Base-by-base conservation (phyloP, 2,329 filamentous ascomycete genomes). In the Teratosphaeria destructans region DNA sequence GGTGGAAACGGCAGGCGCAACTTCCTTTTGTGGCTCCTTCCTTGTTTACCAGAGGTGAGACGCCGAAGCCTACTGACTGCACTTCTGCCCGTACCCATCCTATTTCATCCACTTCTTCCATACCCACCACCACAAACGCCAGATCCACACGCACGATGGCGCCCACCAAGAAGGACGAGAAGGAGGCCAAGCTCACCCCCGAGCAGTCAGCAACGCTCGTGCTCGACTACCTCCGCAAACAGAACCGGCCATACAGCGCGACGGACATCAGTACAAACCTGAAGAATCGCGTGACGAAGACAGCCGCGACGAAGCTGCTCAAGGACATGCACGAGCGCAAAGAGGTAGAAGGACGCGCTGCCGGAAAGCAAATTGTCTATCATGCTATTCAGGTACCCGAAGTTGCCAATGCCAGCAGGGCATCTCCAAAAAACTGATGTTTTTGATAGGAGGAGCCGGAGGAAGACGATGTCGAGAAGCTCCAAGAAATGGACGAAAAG, bases 301-400 rank as follows among this genome's bases (percentile, higher is more conserved):
- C 82, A 12, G 77, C 82, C 52, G 79, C 84, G 27, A 78, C 79
- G 32, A 88, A 86, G 71, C 68, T 82, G 35, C 73, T 88, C 37
- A 85, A 84, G 65, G 84, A 86, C 61, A 74, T 88, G 69, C 80
- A 84, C 61, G 82, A 86, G 64, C 78, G 77, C 52, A 81, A 81
- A 11, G 73, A 82, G 64, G 82, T 88, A 52, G 82, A 82, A 66
- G 82, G 81, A 56, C 80, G 80, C 56, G 73, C 76, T 47, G 77
- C 82, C 47, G 83, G 83, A 23, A 86, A 85, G 71, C 83, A 85
- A 66, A 75, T 78, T 47, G 82, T 86, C 61, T 86, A 85, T 68
- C 83, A 86, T 70, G 75, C 78, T 39, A 64, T 76, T 6, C 77
- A 79, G 69, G 77, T 78, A 67, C 26, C 27, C 56, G 55, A 7